A percentile compares a stretch with the other conserved stretches of the same genome.
Evolutionary conservation across 371 early-diverging fungal species (phyloP).

Genomic region (Blyttiomyces sp.): DNA sequence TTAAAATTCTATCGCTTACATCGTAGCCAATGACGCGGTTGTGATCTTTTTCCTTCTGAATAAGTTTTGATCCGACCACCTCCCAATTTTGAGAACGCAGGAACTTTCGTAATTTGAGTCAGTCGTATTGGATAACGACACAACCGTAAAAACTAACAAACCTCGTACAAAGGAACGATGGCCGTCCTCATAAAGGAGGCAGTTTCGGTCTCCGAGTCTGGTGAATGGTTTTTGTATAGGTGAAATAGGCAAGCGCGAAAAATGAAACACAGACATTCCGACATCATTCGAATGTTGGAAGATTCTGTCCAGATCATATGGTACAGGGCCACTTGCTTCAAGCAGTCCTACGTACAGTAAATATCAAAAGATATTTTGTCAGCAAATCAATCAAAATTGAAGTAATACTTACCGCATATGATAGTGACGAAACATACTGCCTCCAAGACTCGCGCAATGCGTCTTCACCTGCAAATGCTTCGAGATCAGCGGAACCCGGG

Average conservation of each 20-base stretch:
- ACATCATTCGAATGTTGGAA: slow-evolving; percentile 70
- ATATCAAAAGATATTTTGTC: too few relatives aligned
- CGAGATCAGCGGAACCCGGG: background rate
- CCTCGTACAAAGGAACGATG: too few relatives aligned
- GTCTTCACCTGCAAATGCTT: background rate
- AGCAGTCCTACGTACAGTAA: too few relatives aligned
- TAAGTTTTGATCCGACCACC: slow-evolving; percentile 1
- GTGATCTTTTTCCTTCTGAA: slow-evolving; percentile 74
- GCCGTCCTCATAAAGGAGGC: too few relatives aligned
- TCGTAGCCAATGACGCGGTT: slow-evolving; percentile 75
- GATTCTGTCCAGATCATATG: slow-evolving; percentile 88
- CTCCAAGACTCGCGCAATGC: background rate
- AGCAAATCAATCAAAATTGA: too few relatives aligned
- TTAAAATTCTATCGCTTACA: slow-evolving; percentile 1
- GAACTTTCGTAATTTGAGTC: slow-evolving; percentile 33
- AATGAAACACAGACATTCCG: slow-evolving; percentile 77
- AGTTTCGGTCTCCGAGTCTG: too few relatives aligned
- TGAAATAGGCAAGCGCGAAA: slow-evolving; percentile 31
- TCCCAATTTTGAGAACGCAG: slow-evolving; percentile 78
- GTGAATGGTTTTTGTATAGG: slow-evolving; percentile 5
- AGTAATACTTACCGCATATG: too few relatives aligned
- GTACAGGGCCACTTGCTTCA: slow-evolving; percentile 71
- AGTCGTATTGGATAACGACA: too few relatives aligned
- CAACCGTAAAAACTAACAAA: too few relatives aligned
- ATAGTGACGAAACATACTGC: too few relatives aligned